A percentile compares a stretch with the other conserved stretches of the same genome.
These are phyloP conservation scores for Parietaria judaica DNA, from an alignment of 306 rosid species.

Conservation along the genomic window DNA sequence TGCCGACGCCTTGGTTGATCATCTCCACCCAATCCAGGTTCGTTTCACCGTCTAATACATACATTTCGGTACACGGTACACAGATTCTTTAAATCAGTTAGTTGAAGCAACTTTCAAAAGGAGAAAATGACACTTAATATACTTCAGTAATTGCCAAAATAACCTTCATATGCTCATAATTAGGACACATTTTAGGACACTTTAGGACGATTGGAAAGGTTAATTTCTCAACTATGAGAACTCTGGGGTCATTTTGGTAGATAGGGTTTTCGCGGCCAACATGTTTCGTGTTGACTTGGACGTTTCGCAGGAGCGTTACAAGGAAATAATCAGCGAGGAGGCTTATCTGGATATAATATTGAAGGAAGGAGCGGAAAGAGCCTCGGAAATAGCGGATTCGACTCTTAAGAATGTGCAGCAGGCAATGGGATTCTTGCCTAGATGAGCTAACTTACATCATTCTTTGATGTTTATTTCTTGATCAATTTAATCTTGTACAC, in stretches of 20 bases:
- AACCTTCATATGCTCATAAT: too few relatives aligned
- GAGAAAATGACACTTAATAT: neutral
- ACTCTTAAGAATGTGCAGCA: constrained; percentile 71
- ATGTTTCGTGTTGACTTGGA: neutral
- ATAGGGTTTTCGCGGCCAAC: neutral
- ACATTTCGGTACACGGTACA: neutral
- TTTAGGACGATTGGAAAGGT: too few relatives aligned
- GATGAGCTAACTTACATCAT: constrained; percentile 23
- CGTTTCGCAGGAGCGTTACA: constrained; percentile 63
- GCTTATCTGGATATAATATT: constrained; percentile 75
- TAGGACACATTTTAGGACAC: too few relatives aligned
- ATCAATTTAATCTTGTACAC: too few relatives aligned
- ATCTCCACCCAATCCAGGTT: constrained; percentile 92
- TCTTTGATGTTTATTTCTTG: too few relatives aligned
- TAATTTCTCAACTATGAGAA: too few relatives aligned
- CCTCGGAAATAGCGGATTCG: constrained; percentile 66
- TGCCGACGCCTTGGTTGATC: constrained; percentile 69
- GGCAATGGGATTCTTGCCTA: constrained; percentile 86
- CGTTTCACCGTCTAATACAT: neutral
- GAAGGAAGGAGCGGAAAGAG: constrained; percentile 73
- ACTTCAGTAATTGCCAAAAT: neutral
- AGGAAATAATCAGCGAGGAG: constrained; percentile 69
- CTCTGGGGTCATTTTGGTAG: too few relatives aligned
- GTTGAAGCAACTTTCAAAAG: neutral
- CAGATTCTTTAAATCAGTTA: constrained; percentile 14